phyloP scores from a whole-genome alignment of 139 green algal genomes.

The Picochlorum sp. region DNA sequence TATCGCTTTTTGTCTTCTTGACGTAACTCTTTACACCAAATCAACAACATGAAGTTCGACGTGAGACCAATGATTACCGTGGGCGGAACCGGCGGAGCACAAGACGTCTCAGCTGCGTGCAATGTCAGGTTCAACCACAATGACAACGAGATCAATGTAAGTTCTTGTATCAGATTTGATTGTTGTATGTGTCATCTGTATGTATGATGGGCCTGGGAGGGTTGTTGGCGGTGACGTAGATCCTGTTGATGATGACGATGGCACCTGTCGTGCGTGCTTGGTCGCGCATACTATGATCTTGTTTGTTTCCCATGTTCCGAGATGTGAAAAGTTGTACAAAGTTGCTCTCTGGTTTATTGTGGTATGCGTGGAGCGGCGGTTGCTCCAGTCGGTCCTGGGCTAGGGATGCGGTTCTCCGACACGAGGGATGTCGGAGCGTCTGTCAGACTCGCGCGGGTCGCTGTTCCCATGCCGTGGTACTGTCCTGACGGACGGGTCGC shows the following conservation, averaged over 20 bases:
- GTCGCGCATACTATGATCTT: background rate
- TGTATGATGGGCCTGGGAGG: too few relatives aligned
- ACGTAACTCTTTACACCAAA: background rate
- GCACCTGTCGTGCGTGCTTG: background rate
- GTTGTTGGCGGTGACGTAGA: too few relatives aligned
- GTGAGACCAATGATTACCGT: slow-evolving; percentile 3
- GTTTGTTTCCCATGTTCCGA: background rate
- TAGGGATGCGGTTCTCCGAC: too few relatives aligned
- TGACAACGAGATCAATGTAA: slow-evolving; percentile 9
- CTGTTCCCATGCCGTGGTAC: too few relatives aligned
- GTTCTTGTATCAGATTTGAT: too few relatives aligned
- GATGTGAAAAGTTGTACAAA: background rate
- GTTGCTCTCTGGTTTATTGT: background rate
- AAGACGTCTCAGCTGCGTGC: background rate
- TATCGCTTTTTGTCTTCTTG: background rate
- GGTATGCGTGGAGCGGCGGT: too few relatives aligned
- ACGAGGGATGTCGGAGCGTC: too few relatives aligned
- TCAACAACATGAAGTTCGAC: slow-evolving; percentile 3
- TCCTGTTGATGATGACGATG: too few relatives aligned
- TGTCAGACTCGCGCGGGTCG: too few relatives aligned
- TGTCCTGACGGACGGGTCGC: too few relatives aligned
- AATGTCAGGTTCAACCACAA: slow-evolving; percentile 8
- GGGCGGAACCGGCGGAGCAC: background rate
- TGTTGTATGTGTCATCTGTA: too few relatives aligned
- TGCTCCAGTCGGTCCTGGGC: too few relatives aligned